A percentile compares a stretch with the other conserved stretches of the same genome.
Conservation (phyloP, 1,284 basidiomycete genomes). For the Cystobasidiaceae sp. region DNA sequence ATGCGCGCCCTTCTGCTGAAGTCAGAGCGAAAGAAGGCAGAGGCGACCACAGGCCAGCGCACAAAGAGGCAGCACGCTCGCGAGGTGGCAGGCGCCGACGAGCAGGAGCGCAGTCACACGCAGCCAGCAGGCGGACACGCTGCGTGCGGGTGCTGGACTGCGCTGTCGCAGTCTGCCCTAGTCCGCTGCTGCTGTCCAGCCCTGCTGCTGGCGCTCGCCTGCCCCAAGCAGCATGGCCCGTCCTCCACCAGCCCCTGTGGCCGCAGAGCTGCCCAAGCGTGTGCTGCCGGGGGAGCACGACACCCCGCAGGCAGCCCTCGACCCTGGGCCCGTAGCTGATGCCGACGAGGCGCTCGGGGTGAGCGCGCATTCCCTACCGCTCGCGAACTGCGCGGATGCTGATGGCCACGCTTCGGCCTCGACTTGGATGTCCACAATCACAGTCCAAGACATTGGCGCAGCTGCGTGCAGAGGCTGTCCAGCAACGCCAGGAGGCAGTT, state of each 20-base stretch:
- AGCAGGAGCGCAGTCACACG: too few relatives aligned
- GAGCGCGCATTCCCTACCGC: slow-evolving; percentile 46
- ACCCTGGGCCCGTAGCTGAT: slow-evolving; percentile 1
- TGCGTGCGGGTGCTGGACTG: too few relatives aligned
- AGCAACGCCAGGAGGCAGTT: slow-evolving; percentile 14
- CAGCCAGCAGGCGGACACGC: too few relatives aligned
- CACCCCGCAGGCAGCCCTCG: not conserved
- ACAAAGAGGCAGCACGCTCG: too few relatives aligned
- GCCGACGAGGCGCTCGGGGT: slow-evolving; percentile 34
- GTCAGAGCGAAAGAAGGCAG: too few relatives aligned
- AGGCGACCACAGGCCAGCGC: too few relatives aligned
- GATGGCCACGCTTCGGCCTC: not conserved
- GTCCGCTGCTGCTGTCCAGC: not conserved
- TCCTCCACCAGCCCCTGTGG: slow-evolving; percentile 5
- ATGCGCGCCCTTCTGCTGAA: too few relatives aligned
- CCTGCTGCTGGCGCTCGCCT: not conserved
- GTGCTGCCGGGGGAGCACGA: not conserved
- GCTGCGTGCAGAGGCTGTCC: slow-evolving; percentile 14
- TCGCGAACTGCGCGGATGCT: slow-evolving; percentile 74
- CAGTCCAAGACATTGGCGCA: slow-evolving; percentile 30
- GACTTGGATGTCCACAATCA: not conserved
- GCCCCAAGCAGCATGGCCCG: slow-evolving; percentile 16
- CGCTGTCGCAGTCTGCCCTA: too few relatives aligned
- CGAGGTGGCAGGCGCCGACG: too few relatives aligned
- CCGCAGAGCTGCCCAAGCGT: not conserved